A percentile compares a stretch with the other conserved stretches of the same genome.
phyloP scores from a whole-genome alignment of 108 stramenopile genomes.

The Nitzschia putrida region DNA sequence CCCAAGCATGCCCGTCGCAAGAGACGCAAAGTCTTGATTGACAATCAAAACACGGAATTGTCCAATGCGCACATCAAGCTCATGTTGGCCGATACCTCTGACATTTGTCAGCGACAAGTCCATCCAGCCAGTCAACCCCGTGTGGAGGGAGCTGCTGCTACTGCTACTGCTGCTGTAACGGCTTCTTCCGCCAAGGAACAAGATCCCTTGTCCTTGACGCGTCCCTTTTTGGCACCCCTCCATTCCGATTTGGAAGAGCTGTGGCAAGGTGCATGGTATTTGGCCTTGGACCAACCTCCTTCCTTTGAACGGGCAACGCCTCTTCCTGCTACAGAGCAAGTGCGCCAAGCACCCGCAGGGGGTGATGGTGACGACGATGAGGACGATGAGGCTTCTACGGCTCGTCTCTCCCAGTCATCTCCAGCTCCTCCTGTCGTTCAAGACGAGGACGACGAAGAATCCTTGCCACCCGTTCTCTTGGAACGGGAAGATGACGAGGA shows the following conservation, averaged over 20 bases:
- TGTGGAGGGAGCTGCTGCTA: constrained; percentile 43
- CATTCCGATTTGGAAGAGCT: constrained; percentile 64
- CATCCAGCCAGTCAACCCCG: constrained; percentile 42
- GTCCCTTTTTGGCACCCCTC: constrained; percentile 69
- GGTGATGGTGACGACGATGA: constrained; percentile 15
- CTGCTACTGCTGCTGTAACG: not conserved
- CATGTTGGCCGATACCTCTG: constrained; percentile 75
- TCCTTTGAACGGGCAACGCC: constrained; percentile 35
- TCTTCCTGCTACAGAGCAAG: constrained; percentile 22
- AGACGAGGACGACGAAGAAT: constrained; percentile 6
- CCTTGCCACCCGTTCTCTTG: not conserved
- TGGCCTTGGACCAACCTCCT: constrained; percentile 56
- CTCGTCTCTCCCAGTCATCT: not conserved
- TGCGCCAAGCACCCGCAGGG: not conserved
- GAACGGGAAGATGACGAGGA: constrained; percentile 50
- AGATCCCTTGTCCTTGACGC: constrained; percentile 36
- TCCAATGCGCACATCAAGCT: constrained; percentile 71
- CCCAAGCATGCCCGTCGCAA: constrained; percentile 63
- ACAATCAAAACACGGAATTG: constrained; percentile 82
- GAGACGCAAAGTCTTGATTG: constrained; percentile 79
- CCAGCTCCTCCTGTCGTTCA: constrained; percentile 1
- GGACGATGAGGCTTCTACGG: not conserved
- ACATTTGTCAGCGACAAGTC: constrained; percentile 53
- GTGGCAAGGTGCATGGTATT: constrained; percentile 63
- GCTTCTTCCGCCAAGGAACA: constrained; percentile 4